A percentile compares a stretch with the other conserved stretches of the same genome.
phyloP scores from a whole-genome alignment of 1,284 basidiomycete genomes.

The Cystobasidium pallidum region DNA sequence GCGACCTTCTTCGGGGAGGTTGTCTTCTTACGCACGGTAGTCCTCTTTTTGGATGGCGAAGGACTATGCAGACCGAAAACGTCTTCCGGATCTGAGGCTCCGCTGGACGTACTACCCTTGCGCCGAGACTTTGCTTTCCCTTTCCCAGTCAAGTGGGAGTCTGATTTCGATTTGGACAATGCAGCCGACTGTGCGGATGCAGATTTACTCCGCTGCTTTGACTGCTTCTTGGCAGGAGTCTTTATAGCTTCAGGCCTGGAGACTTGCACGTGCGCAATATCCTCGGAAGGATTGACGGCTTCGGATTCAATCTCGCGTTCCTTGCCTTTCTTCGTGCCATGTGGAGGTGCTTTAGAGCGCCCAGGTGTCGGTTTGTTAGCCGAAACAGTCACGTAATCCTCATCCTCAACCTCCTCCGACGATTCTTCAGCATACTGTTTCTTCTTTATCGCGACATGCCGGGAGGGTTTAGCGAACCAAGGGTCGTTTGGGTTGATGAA shows the following conservation, averaged over 20 bases:
- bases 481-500: background rate
- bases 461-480: constrained; percentile 1
- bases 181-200: background rate
- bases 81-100: background rate
- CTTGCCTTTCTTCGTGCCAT: background rate
- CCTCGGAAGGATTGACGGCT: background rate
- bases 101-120: background rate
- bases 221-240: background rate
- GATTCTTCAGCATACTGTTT: background rate
- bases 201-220: background rate
- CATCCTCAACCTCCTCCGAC: background rate
- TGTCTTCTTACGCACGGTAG: background rate
- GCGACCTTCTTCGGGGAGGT: background rate
- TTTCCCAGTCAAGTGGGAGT: background rate
- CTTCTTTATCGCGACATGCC: background rate
- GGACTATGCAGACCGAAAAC: background rate
- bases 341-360: background rate
- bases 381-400: background rate
- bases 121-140: background rate
- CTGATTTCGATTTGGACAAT: background rate
- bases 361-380: background rate
- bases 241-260: background rate
- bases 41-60: constrained; percentile 3
- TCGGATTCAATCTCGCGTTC: background rate
- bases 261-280: background rate